Evolutionary conservation across 768 basidiomycete genomes (phyloP).

Genomic region (Podaxis carcinomalis): DNA sequence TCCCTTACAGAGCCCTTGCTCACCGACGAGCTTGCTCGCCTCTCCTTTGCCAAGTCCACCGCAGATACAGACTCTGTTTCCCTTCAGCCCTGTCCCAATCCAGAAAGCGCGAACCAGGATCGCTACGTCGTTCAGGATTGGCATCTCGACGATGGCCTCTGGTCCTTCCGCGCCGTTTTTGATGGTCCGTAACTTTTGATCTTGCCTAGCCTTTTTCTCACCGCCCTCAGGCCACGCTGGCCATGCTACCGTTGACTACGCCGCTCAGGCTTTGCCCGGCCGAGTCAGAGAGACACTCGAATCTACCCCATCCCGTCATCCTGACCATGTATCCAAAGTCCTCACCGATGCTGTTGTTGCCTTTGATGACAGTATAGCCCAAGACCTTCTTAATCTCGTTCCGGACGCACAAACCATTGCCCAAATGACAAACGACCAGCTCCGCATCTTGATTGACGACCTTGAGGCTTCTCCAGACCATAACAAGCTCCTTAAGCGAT

Average conservation of each 20-base stretch:
- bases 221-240: slow-evolving; percentile 37
- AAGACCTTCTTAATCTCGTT: slow-evolving; percentile 36
- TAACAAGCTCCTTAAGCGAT: slow-evolving; percentile 27
- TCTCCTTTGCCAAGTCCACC: slow-evolving; percentile 27
- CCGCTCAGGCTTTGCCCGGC: slow-evolving; percentile 26
- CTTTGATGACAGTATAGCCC: slow-evolving; percentile 34
- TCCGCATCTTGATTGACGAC: slow-evolving; percentile 39
- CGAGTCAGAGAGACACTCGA: slow-evolving; percentile 25
- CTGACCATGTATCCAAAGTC: slow-evolving; percentile 23
- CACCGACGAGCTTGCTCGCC: slow-evolving; percentile 35
- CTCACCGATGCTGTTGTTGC: slow-evolving; percentile 30
- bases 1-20: slow-evolving; percentile 37
- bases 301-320: slow-evolving; percentile 10
- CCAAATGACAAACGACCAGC: slow-evolving; percentile 32
- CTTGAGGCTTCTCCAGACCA: slow-evolving; percentile 23
- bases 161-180: slow-evolving; percentile 43
- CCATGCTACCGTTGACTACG: slow-evolving; percentile 41
- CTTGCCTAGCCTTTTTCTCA: not conserved
- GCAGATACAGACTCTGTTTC: slow-evolving; percentile 35
- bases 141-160: slow-evolving; percentile 31
- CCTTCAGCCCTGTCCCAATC: slow-evolving; percentile 44
- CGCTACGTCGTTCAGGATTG: slow-evolving; percentile 38
- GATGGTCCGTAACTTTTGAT: slow-evolving; percentile 32
- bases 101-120: slow-evolving; percentile 39
- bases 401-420: slow-evolving; percentile 29